Evolutionary conservation across 805 yeast species (phyloP).

Genomic region (Ogataea populi-albae): DNA sequence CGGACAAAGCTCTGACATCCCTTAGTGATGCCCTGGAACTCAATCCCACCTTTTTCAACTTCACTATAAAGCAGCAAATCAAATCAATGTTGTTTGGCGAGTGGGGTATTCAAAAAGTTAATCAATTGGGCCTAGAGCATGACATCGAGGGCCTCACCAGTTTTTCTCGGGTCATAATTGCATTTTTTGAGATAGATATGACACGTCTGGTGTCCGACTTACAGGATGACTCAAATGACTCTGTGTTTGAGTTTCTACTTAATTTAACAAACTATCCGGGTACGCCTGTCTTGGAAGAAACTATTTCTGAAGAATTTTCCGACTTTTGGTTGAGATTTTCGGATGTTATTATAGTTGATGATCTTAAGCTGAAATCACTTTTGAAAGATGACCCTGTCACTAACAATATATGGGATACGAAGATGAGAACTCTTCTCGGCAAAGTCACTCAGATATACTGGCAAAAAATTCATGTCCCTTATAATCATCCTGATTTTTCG

Average conservation of each 20-base stretch:
- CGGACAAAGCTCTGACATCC: slow-evolving; percentile 32
- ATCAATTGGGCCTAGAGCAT: slow-evolving; percentile 27
- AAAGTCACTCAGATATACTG: slow-evolving; percentile 63
- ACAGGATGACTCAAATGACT: slow-evolving; percentile 33
- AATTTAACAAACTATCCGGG: slow-evolving; percentile 57
- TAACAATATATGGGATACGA: slow-evolving; percentile 26
- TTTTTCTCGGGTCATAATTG: slow-evolving; percentile 44
- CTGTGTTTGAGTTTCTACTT: slow-evolving; percentile 47
- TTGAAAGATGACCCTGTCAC: slow-evolving; percentile 35
- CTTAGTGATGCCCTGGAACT: slow-evolving; percentile 45
- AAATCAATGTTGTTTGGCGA: slow-evolving; percentile 38
- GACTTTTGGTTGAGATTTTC: slow-evolving; percentile 70
- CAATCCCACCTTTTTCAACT: slow-evolving; percentile 40
- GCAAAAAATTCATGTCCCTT: slow-evolving; percentile 55
- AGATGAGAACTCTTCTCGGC: slow-evolving; percentile 41
- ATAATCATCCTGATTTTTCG: slow-evolving; percentile 32
- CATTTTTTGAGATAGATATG: slow-evolving; percentile 47
- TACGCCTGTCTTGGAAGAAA: slow-evolving; percentile 57
- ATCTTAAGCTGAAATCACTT: slow-evolving; percentile 33
- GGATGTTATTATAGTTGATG: slow-evolving; percentile 53
- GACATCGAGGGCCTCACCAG: slow-evolving; percentile 39
- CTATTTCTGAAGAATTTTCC: slow-evolving; percentile 50
- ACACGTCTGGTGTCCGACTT: slow-evolving; percentile 41
- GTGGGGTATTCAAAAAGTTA: slow-evolving; percentile 45
- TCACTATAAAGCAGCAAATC: slow-evolving; percentile 30